Percentiles rank a stretch among this genome's conserved stretches.
These are phyloP conservation scores for Fusarium anguioides DNA, from an alignment of 2,329 filamentous ascomycete genomes.

Conservation along the genomic window DNA sequence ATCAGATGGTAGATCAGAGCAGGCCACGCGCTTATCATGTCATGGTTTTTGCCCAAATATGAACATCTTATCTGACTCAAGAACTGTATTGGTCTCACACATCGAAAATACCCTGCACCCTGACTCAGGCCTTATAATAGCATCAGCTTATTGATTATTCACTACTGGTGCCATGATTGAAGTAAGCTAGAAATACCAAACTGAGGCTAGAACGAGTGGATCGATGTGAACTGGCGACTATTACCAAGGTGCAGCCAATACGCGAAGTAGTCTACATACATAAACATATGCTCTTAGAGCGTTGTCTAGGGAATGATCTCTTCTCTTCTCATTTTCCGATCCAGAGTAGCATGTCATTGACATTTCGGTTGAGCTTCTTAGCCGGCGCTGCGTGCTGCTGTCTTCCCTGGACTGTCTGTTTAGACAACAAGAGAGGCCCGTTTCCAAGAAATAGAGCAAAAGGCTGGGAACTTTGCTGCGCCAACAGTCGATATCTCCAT, in stretches of 20 bases:
- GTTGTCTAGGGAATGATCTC: background rate
- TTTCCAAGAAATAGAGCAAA: background rate
- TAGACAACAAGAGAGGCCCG: background rate
- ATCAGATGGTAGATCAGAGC: background rate
- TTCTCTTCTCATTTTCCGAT: background rate
- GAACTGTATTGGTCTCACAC: too few relatives aligned
- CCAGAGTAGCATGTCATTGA: too few relatives aligned
- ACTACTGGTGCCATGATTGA: too few relatives aligned
- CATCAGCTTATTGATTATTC: too few relatives aligned
- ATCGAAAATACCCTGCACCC: too few relatives aligned
- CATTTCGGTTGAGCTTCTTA: background rate
- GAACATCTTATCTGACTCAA: too few relatives aligned
- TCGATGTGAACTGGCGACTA: background rate
- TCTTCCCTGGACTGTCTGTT: background rate
- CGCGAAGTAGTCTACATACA: background rate
- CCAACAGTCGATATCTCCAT: too few relatives aligned
- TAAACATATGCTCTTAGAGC: background rate
- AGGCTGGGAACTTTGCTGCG: background rate
- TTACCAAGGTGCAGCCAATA: background rate
- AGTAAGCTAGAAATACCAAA: background rate
- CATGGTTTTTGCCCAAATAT: background rate
- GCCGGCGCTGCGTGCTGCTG: too few relatives aligned
- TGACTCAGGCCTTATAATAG: too few relatives aligned
- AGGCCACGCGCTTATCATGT: background rate
- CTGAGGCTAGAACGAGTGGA: background rate